Evolutionary conservation across 352 stramenopile species (phyloP), one percentile per base, ranked within the genome.

Genomic region (Globisporangium canariense): DNA sequence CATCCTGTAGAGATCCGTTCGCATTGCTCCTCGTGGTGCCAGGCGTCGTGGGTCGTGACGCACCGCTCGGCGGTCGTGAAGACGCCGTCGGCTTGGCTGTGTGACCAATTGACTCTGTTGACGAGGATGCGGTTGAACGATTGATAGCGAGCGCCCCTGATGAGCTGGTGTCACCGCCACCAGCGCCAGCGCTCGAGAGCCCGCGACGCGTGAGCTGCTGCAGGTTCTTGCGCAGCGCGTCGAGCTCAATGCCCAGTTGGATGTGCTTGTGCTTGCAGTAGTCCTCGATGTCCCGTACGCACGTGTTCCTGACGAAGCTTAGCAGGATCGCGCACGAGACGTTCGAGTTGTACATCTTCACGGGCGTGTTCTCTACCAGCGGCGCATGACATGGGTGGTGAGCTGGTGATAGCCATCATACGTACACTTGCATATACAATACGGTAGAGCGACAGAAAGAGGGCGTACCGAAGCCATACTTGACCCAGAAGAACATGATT

Each of bases 291-390:
- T 91, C 83, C 46, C 73, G 85, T 51, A 77, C 64, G 62, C 82
- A 91, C 43, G 79, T 75, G n/a, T 76, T 77, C 60, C 76, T 82
- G 16, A 91, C 64, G 58, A 91, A 93, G 54, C 79, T 90, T 30
- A 83, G 74, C 36, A 93, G 66, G 64, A 91, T 83, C 34, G 84
- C 79, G 47, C 78, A 80, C 49, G 79, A 78, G 32, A 91, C 82
- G 64, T 91, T 90, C 49, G 71, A 79, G 60, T 91, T 91, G 75
- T 90, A 91, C 74, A 91, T 86, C 64, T 89, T 91, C 10, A 67
- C 54, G 1, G 81, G 79, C 28, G 75, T 89, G 43, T 62, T 75
- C 47, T 84, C 76, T 83, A 38, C 47, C 36, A n/a, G 10, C 7
- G 8, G 60, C n/a, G 18, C 25, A 45, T 30, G 47, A 14, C 1